Percentiles rank a stretch among this genome's conserved stretches.
Conservation (phyloP, 257 asterid genomes). For the Solanum infundibuliforme region DNA sequence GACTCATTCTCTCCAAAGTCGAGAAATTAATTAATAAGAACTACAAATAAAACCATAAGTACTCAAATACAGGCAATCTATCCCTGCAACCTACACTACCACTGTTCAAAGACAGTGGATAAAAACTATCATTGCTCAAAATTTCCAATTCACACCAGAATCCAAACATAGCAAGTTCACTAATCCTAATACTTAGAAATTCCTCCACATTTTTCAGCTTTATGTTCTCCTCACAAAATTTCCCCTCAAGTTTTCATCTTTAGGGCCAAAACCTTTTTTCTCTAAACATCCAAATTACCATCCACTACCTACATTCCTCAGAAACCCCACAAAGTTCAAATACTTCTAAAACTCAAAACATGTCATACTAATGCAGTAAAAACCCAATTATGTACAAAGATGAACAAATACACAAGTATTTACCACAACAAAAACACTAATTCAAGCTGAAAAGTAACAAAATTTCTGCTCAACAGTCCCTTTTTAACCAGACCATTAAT, state of each 20-base stretch:
- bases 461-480: not conserved
- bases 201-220: not conserved
- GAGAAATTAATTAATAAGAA: not conserved
- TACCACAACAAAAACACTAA: not conserved
- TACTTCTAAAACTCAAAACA: not conserved
- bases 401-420: not conserved
- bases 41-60: not conserved
- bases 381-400: not conserved
- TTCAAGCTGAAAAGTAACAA: not conserved
- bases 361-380: not conserved
- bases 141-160: not conserved
- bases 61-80: not conserved
- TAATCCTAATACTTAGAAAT: not conserved
- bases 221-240: not conserved
- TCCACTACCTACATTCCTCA: not conserved
- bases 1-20: not conserved
- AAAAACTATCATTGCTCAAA: not conserved
- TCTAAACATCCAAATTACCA: not conserved
- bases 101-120: not conserved
- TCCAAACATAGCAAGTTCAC: not conserved
- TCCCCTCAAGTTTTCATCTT: not conserved
- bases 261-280: not conserved
- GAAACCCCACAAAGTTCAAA: not conserved
- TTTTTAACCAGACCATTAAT: not conserved
- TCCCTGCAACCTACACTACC: not conserved